Evolutionary conservation across 176 grass and related monocot genomes (phyloP).

Genomic region (Oryza officinalis): DNA sequence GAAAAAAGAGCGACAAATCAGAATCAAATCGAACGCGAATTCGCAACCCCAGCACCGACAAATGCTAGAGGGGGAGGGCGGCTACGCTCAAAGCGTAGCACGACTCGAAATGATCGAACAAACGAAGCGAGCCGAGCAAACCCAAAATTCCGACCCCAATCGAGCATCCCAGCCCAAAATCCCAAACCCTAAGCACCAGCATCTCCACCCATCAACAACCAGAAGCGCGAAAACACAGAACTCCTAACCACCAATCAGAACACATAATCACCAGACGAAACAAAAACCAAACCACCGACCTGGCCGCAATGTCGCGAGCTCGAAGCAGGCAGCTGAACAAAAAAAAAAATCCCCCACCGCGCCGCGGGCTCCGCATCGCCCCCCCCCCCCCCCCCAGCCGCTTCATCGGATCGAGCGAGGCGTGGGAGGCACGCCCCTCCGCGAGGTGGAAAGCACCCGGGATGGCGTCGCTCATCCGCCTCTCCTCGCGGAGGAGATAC

Average conservation of each 20-base stretch:
- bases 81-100: not conserved
- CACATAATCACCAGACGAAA: not conserved
- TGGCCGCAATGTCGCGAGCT: not conserved
- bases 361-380: not conserved
- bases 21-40: not conserved
- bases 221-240: not conserved
- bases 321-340: not conserved
- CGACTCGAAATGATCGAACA: not conserved
- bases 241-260: not conserved
- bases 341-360: not conserved
- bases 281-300: constrained; percentile 20
- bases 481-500: not conserved
- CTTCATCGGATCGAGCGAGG: constrained; percentile 19
- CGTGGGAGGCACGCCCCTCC: not conserved
- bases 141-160: not conserved
- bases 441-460: not conserved
- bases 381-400: no score
- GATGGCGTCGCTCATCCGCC: not conserved
- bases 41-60: not conserved
- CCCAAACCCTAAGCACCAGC: not conserved
- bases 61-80: not conserved
- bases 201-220: not conserved
- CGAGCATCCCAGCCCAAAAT: not conserved
- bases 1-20: not conserved
- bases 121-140: not conserved